Evolutionary conservation across 768 basidiomycete species (phyloP).

Genomic region (Termitomyces sp.): DNA sequence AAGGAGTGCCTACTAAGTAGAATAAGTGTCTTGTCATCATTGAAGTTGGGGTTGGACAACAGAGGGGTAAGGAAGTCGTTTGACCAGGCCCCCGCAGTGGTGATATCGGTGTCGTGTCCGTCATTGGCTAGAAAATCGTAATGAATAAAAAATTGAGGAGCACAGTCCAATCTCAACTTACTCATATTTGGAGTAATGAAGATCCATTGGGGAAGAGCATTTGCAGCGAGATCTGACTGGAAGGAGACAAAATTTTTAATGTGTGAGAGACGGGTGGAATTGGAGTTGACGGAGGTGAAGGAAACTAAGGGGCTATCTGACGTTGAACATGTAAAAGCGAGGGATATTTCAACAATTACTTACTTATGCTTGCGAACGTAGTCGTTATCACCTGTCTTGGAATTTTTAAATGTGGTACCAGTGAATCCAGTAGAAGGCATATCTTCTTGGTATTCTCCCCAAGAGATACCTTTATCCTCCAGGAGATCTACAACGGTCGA

Average conservation of each 20-base stretch:
- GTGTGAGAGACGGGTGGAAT: slow-evolving; percentile 34
- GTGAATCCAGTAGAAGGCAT: slow-evolving; percentile 46
- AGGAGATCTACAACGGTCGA: slow-evolving; percentile 58
- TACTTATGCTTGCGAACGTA: slow-evolving; percentile 29
- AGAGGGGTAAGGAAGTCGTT: slow-evolving; percentile 47
- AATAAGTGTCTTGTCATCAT: slow-evolving; percentile 50
- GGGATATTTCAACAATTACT: background rate
- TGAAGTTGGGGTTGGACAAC: slow-evolving; percentile 47
- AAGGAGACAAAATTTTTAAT: slow-evolving; percentile 63
- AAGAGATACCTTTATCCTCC: slow-evolving; percentile 52
- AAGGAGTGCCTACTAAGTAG: slow-evolving; percentile 30
- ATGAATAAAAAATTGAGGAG: background rate
- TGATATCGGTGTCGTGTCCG: slow-evolving; percentile 57
- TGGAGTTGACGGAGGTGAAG: slow-evolving; percentile 44
- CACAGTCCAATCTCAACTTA: slow-evolving; percentile 12
- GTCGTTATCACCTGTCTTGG: slow-evolving; percentile 16
- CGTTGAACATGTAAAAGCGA: background rate
- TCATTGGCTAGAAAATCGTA: slow-evolving; percentile 35
- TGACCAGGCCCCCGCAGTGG: slow-evolving; percentile 41
- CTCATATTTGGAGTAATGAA: slow-evolving; percentile 60
- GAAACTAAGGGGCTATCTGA: slow-evolving; percentile 37
- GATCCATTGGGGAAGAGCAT: slow-evolving; percentile 52
- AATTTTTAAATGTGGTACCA: slow-evolving; percentile 28
- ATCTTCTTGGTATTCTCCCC: slow-evolving; percentile 59
- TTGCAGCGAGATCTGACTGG: slow-evolving; percentile 45